Evolutionary conservation across 345 rosid genomes (phyloP), one percentile per base, ranked within the genome.

Genomic region (Carallia brachiata): DNA sequence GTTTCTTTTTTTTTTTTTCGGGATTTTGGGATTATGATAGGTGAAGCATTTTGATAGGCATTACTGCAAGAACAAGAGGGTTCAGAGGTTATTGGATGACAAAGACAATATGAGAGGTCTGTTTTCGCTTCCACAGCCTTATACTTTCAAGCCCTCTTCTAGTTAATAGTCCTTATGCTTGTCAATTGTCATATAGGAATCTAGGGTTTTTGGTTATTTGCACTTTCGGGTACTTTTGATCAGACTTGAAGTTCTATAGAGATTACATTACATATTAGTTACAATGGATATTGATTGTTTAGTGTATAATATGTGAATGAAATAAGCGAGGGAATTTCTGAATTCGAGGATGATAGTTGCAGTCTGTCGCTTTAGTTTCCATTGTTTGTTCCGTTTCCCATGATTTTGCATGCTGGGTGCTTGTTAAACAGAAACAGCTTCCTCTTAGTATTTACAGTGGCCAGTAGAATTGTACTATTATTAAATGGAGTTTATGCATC

Each of bases 11-110:
- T 27, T 2, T 31, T 23, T 4, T 48, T 10, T 9, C 4, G 17
- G 36, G 10, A 0, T 5, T 18, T 60, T 5, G n/a, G 4, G 15
- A 59, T 55, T 63, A 56, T 55, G 73, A 61, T 12, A 91, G 98
- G 93, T 93, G 86, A 93, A 89, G 78, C 96, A 88, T 89, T 91
- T 93, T 60, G 97, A 91, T 80, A 77, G 96, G 75, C 78, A 73
- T 80, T 84, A 88, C 27, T 85, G 93, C 72, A 77, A 79, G 82
- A 84, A 87, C 80, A 93, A 89, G 85, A 85, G 86, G 69, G 83
- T 86, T 18, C 83, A 75, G 58, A 89, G 92, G 78, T 73, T 85
- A 62, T 76, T 88, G 73, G 97, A 89, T 63, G 98, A 89, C 70
- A 80, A 69, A 69, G 85, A 80, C 56, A 65, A 84, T 40, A 89